These are phyloP conservation scores for Hydnum rufescens DNA, from an alignment of 768 basidiomycete species.

Conservation along the genomic window DNA sequence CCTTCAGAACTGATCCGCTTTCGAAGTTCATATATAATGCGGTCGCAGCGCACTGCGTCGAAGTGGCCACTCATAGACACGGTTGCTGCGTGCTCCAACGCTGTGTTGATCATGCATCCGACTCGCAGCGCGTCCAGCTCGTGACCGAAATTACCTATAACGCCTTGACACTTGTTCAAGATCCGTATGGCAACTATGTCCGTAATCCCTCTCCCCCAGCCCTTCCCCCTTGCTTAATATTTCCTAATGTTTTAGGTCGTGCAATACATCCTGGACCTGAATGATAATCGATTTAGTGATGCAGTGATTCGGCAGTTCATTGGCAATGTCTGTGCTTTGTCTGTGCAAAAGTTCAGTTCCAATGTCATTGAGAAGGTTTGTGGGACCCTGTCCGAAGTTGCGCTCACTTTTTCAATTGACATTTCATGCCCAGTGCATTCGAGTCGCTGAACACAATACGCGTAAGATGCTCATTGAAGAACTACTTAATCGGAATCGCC, in stretches of 20 bases:
- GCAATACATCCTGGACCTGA: conserved; percentile 95
- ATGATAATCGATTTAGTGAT: conserved; percentile 96
- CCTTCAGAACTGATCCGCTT: no score
- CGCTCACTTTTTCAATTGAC: background rate
- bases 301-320: conserved; percentile 93
- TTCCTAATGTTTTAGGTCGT: conserved; percentile 56
- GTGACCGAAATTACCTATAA: conserved; percentile 99
- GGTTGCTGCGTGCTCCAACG: conserved; percentile 97
- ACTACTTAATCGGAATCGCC: conserved; percentile 75
- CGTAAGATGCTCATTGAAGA: conserved; percentile 92
- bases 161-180: conserved; percentile 91
- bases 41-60: conserved; percentile 95
- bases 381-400: background rate
- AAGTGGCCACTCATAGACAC: conserved; percentile 94
- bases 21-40: conserved; percentile 99
- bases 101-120: conserved; percentile 95
- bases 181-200: conserved; percentile 87
- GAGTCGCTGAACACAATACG: conserved; percentile 88
- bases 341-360: conserved; percentile 98
- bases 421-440: conserved; percentile 34
- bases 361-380: conserved; percentile 92
- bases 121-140: conserved; percentile 83
- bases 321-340: conserved; percentile 92
- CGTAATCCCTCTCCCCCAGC: conserved; percentile 14
- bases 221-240: background rate